These are phyloP conservation scores for Chaetothyriales sp. DNA, from an alignment of 2,329 filamentous ascomycete species.

Conservation along the genomic window DNA sequence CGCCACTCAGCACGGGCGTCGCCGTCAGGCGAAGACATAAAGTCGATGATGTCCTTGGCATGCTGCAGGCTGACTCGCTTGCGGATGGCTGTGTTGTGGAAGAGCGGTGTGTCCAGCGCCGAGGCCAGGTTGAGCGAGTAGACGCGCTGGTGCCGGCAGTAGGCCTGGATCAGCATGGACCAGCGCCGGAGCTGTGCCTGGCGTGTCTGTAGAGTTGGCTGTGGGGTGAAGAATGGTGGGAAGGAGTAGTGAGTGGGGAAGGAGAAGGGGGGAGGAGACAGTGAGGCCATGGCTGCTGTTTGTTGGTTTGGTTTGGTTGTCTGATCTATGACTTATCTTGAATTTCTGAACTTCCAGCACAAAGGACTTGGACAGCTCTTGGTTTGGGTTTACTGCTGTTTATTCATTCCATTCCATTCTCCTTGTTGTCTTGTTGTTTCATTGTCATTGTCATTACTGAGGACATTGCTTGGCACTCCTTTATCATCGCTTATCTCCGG, in stretches of 20 bases:
- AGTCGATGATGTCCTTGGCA: constrained; percentile 39
- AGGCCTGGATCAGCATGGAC: constrained; percentile 69
- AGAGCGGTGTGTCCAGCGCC: constrained; percentile 43
- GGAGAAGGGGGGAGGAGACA: constrained; percentile 19
- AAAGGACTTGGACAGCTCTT: too few relatives aligned
- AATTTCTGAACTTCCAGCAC: too few relatives aligned
- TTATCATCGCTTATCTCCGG: not conserved
- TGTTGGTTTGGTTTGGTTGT: not conserved
- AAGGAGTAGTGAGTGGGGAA: constrained; percentile 32
- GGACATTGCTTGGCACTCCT: not conserved
- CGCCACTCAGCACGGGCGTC: constrained; percentile 47
- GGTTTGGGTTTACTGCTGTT: too few relatives aligned
- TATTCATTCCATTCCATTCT: too few relatives aligned
- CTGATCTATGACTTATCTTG: not conserved
- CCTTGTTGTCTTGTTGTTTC: too few relatives aligned
- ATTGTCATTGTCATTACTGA: too few relatives aligned
- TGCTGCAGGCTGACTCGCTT: constrained; percentile 37
- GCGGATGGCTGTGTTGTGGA: constrained; percentile 33
- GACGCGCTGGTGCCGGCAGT: constrained; percentile 63
- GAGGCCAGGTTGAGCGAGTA: constrained; percentile 58
- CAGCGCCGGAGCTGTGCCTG: constrained; percentile 55
- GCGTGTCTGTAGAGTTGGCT: constrained; percentile 31
- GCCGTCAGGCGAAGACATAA: constrained; percentile 39
- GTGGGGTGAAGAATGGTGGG: constrained; percentile 39
- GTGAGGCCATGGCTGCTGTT: not conserved